Base-by-base conservation (phyloP, 306 rosid genomes). In the Senna tora region DNA sequence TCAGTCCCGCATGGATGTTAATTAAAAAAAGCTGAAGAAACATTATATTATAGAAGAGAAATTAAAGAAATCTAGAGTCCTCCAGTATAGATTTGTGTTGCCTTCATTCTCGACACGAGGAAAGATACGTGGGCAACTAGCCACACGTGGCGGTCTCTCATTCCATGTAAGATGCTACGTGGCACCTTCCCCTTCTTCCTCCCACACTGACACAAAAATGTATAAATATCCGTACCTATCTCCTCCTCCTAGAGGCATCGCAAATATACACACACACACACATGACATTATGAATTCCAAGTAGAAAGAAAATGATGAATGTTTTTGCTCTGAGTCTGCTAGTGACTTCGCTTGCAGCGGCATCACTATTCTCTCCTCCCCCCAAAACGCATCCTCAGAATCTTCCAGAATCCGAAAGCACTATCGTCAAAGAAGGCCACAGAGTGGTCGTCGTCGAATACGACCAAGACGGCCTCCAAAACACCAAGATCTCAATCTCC, bases 401-500 rank as follows among this genome's bases (percentile, higher is more conserved):
- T 25, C 76, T 63, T 16, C 41, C 72, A 13, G 75, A 55, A 28
- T 46, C 67, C 14, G 77, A 56, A 28, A 74, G 65, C 52, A 79
- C 87, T 17, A 88, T 88, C 2, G 77, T 90, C 0, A 85, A 80
- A 76, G 83, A 85, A 63, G 95, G 95, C 5, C 88, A 87, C 49
- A 70, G 85, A 50, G 84, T 85, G 1, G 87, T 90, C 1, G 96
- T 92, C 0, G 90, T 88, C 9, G 96, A 92, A 75, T 86, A 85
- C 45, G 88, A 89, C 16, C 69, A 80, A 69, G 81, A 65, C 14
- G 90, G 82, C 13, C 62, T 77, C 0, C 89, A 87, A 1, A 83
- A 76, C 77, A 92, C 94, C 57, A 89, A 83, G 57, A 77, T 92
- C 74, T 89, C 96, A n/a, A 80, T 88, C 77, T 82, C 87, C 0